Evolutionary conservation across 208 protist genomes (phyloP).

Genomic region (Leishmania amazonensis): DNA sequence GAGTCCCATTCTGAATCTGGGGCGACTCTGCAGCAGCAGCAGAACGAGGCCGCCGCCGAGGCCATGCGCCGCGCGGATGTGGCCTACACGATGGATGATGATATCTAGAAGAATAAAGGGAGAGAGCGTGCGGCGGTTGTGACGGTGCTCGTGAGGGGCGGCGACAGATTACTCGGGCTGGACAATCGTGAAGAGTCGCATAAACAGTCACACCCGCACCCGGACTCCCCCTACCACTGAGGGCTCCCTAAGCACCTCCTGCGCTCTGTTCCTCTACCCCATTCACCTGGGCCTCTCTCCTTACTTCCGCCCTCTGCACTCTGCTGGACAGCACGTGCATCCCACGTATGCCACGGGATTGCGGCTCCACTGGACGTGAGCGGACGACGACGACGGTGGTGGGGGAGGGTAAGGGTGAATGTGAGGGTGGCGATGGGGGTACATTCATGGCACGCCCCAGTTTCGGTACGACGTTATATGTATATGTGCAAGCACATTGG

Average conservation of each 20-base stretch:
- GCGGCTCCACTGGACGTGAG: background rate
- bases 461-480: background rate
- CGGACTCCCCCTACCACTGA: background rate
- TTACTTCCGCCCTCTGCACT: background rate
- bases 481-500: constrained; percentile 5
- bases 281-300: background rate
- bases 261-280: constrained; percentile 6
- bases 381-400: background rate
- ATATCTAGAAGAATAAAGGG: background rate
- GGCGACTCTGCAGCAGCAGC: background rate
- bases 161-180: background rate
- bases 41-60: constrained; percentile 18
- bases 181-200: background rate
- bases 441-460: background rate
- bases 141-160: background rate
- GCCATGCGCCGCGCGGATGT: constrained; percentile 28
- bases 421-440: background rate
- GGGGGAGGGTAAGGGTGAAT: too few species aligned
- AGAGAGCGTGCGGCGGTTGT: background rate
- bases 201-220: background rate
- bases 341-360: background rate
- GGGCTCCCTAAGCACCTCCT: background rate
- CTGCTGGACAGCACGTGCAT: background rate
- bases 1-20: background rate
- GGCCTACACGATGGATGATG: constrained; percentile 8